Percentiles rank a stretch among this genome's conserved stretches.
Conservation (phyloP, 768 basidiomycete species). For the Leccinellum rugosiceps region DNA sequence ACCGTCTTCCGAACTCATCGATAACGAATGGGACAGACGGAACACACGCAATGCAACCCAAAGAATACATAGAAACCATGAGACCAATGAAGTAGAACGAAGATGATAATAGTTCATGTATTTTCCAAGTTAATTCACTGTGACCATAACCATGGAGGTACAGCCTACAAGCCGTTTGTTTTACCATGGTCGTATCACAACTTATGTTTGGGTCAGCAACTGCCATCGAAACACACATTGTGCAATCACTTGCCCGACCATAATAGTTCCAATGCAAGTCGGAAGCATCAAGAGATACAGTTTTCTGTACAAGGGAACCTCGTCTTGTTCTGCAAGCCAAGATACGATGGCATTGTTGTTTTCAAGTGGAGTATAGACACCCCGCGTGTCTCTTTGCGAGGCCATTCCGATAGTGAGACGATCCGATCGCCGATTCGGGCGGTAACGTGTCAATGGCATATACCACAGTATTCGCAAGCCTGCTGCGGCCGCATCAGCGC, state of each 20-base stretch:
- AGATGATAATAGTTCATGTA: neutral
- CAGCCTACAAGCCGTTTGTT: neutral
- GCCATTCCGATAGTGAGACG: slow-evolving; percentile 1
- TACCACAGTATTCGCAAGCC: no score
- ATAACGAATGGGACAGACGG: neutral
- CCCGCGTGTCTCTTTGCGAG: neutral
- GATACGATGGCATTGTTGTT: slow-evolving; percentile 13
- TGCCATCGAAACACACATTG: neutral
- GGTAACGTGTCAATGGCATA: no score
- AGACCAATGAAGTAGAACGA: neutral
- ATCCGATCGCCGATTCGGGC: neutral
- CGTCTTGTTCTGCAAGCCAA: slow-evolving; percentile 36
- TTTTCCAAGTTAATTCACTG: neutral
- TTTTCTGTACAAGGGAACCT: slow-evolving; percentile 59
- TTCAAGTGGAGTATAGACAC: neutral
- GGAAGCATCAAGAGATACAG: slow-evolving; percentile 60
- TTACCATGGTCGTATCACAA: neutral
- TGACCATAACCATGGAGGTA: neutral
- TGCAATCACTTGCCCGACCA: slow-evolving; percentile 10
- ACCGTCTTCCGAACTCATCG: neutral
- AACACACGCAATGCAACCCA: neutral
- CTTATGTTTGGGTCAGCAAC: neutral
- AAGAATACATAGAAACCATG: neutral
- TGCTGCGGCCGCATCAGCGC: no score
- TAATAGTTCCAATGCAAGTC: slow-evolving; percentile 20